Evolutionary conservation across 106 monocot species (phyloP), one percentile per base, ranked within the genome.

Genomic region (Allium sativum): DNA sequence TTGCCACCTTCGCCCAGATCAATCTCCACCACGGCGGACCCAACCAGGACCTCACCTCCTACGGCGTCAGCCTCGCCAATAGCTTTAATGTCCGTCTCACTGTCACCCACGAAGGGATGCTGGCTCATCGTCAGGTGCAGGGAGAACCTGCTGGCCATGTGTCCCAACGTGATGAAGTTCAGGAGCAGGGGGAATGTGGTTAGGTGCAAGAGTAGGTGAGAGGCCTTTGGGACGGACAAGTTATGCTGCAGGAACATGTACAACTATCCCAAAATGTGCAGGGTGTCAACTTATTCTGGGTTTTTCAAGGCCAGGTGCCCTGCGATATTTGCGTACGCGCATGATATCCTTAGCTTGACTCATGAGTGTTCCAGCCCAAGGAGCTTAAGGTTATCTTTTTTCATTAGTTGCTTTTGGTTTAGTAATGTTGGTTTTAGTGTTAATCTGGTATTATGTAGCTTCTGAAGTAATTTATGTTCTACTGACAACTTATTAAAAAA

Each of bases 71-170:
- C 77, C 65, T 91, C 20, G 95, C 91, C 47, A 90, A 96, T 77
- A 90, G 95, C 15, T 96, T 78, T 79, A 96, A 96, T 57, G 65
- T 96, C 18, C 72, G 70, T 11, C 73, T 91, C 82, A 78, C 87
- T 6, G 71, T 96, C 4, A 91, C 95, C 0, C 95, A 96, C 71
- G 84, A 84, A 59, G 95, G 95, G n/a, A 59, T 51, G 55, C 48
- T 96, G 95, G 69, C 95, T 90, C 11, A 86, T 90, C 12, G 84
- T 96, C 18, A 90, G 84, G 10, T 96, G 95, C 81, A 73, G 84
- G 14, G 73, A 60, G 10, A 58, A 96, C 59, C 78, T 96, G 42
- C 77, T 86, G 13, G 16, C 70, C 17, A 76, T 76, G 7, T 96
- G 95, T 59, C 95, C 95, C 4, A 42, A 45, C 22, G 74, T 43